Conservation (phyloP, 2,329 filamentous ascomycete genomes). For the Coniochaeta prunicola region DNA sequence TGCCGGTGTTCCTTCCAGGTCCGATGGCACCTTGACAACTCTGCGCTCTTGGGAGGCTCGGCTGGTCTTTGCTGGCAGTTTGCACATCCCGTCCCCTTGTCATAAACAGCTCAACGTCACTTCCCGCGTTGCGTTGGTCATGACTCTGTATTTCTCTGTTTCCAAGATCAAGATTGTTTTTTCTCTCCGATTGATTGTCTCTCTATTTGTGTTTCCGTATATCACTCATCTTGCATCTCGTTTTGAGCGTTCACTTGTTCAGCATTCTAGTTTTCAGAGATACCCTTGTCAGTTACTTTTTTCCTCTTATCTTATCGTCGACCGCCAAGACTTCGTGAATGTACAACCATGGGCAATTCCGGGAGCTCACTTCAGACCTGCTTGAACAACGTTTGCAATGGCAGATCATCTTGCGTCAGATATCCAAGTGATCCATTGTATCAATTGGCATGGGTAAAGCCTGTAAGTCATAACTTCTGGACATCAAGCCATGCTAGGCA, state of each 20-base stretch:
- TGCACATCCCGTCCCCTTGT: neutral
- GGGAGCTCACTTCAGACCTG: constrained; percentile 35
- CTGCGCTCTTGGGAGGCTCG: neutral
- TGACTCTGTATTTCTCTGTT: neutral
- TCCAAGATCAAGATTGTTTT: neutral
- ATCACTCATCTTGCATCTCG: neutral
- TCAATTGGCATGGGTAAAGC: constrained; percentile 40
- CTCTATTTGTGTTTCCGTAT: neutral
- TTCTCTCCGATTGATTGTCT: too few species aligned
- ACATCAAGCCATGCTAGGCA: neutral
- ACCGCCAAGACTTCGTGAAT: neutral
- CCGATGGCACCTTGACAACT: neutral
- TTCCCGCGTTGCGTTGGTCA: neutral
- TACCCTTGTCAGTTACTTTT: neutral
- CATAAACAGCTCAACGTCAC: constrained; percentile 1
- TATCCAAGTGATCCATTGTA: constrained; percentile 36
- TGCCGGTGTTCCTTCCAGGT: neutral
- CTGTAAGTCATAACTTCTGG: constrained; percentile 8
- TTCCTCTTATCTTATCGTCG: constrained; percentile 1
- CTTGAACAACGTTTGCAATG: constrained; percentile 37
- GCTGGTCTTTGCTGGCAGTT: neutral
- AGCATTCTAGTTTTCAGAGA: neutral
- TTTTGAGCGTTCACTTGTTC: neutral
- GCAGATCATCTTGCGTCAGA: constrained; percentile 36
- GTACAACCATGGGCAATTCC: constrained; percentile 32